Evolutionary conservation across 2,329 filamentous ascomycete genomes (phyloP), one percentile per base, ranked within the genome.

Genomic region (Botrytis paeoniae): DNA sequence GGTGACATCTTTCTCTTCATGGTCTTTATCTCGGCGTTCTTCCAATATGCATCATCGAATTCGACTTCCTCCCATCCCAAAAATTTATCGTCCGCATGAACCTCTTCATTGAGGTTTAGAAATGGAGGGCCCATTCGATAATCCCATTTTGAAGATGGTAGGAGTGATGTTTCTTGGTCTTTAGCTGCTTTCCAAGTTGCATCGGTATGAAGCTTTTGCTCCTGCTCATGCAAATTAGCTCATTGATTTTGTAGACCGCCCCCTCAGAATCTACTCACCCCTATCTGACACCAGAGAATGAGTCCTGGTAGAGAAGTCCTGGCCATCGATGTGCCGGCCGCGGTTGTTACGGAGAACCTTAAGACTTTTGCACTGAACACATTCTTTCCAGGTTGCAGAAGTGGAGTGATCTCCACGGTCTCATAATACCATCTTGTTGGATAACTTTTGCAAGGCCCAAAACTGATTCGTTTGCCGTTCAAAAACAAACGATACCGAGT

Each of bases 391-490:
- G 14, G 29, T 18, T 32, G 43, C 7, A 70, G 35, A 35, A 63
- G 39, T 14, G 69, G 41, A 51, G 69, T 48, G 20, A 63, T 63
- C 25, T 69, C n/a, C 32, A 70, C 32, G 14, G 59, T 70, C 25
- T 69, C 51, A 25, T 69, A 59, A 43, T 69, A 69, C 48, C 51
- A 60, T 69, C 51, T 57, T 59, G 66, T 57, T 37, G 51, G 35
- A 41, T 69, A 59, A 54, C 64, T 68, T 37, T 68, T 68, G 64
- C 64, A 68, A 20, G 66, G 66, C 10, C 66, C 66, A 16, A 68
- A 68, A 48, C 64, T 68, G n/a, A 68, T 32, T n/a, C 64, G 64
- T 68, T 68, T 51, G 6, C 64, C 64, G 6, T 68, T 68, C 29
- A 68, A 32, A n/a, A 51, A 68, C n/a, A 57, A 54, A 35, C 64